Evolutionary conservation across 257 asterid species (phyloP), one percentile per base, ranked within the genome.

Genomic region (Solanum corneliomulleri): DNA sequence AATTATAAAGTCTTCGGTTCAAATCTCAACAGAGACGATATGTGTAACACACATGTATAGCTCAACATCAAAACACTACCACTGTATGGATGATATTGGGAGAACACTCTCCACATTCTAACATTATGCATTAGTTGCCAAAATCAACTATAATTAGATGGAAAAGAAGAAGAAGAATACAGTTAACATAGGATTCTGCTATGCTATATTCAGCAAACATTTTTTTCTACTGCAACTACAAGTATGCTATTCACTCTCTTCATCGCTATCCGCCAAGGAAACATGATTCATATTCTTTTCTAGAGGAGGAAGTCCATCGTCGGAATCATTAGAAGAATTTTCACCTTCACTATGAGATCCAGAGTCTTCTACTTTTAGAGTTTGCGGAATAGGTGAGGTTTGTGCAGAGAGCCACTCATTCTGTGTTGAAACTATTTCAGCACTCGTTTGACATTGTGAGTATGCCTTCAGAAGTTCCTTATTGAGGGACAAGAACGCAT

Each of bases 271-370:
- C 83, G 91, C 98, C 92, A 94, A 62, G 83, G 84, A 3, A 25
- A 94, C 82, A 88, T 94, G 98, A 90, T 97, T 97, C 95, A 94
- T 92, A 89, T 97, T 97, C 89, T 93, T 94, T 66, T 97, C 98
- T n/a, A 97, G 94, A 47, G 99, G 99, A 39, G 98, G 99, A 82
- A 97, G 98, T 42, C 97, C 98, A 77, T 97, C 98, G 41, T 97
- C 98, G 6, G 97, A 93, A 85, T 89, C 90, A 47, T 92, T 82
- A 2, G 92, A 91, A 2, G 92, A 89, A 75, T 90, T 93, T 85
- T 89, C 95, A 64, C 89, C 87, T 29, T 91, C 94, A 7, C 84
- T 72, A 4, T 87, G 86, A 33, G 92, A 84, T 60, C 87, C 90
- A 10, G 88, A 85, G 70, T 87, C 84, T 80, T 94, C 92, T 69